A percentile compares a stretch with the other conserved stretches of the same genome.
These are phyloP conservation scores for Eimeria falciformis DNA, from an alignment of 169 alveolate genomes.

Conservation along the genomic window DNA sequence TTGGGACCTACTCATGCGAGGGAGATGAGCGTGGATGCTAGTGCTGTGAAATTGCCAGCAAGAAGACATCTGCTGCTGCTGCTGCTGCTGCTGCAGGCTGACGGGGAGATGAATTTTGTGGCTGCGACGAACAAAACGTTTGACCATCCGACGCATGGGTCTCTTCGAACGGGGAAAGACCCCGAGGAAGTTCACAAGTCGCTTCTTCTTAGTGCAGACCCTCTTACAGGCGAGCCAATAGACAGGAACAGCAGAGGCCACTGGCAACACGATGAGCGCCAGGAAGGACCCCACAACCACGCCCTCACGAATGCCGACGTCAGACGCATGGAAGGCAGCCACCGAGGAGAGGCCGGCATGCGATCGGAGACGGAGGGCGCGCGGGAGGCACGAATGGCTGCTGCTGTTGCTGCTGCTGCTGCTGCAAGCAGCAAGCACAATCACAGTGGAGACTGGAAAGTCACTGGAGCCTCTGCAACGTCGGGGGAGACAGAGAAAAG, in stretches of 20 bases:
- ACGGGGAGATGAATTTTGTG: constrained; percentile 40
- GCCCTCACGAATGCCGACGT: not conserved
- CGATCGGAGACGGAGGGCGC: constrained; percentile 46
- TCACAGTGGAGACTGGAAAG: not conserved
- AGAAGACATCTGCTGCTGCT: not conserved
- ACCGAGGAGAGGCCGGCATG: not conserved
- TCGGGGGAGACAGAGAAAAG: not conserved
- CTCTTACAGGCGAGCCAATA: constrained; percentile 11
- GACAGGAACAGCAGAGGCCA: constrained; percentile 11
- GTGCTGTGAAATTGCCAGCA: too few relatives aligned
- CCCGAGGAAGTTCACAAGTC: not conserved
- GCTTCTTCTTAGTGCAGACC: constrained; percentile 8
- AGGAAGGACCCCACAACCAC: not conserved
- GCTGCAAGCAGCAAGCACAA: constrained; percentile 47
- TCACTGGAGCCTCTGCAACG: not conserved
- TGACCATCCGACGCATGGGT: constrained; percentile 70
- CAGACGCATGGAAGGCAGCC: not conserved
- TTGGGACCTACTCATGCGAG: not conserved
- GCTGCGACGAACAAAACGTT: constrained; percentile 71
- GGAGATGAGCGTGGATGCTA: too few relatives aligned
- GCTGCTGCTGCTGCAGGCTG: constrained; percentile 56
- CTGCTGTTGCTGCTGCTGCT: constrained; percentile 32
- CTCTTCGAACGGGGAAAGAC: constrained; percentile 24
- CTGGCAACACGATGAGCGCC: constrained; percentile 56
- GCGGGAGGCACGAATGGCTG: constrained; percentile 32